Conservation (phyloP, 805 yeast species). For the Schwanniomyces sp. region DNA sequence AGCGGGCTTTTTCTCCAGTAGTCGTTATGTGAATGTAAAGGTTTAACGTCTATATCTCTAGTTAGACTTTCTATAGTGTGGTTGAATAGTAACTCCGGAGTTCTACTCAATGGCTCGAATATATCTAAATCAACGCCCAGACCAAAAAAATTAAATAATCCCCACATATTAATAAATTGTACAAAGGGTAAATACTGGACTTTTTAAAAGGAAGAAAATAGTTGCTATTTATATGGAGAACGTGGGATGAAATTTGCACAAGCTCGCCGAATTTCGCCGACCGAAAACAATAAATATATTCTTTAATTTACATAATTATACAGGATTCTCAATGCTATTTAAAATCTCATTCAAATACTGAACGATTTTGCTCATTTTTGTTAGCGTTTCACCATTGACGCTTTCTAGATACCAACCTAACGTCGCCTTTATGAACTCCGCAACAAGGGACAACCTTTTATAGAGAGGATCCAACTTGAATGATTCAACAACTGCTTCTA, state of each 20-base stretch:
- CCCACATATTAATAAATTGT: conserved; percentile 10
- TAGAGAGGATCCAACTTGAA: conserved; percentile 8
- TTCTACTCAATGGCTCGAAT: conserved; percentile 4
- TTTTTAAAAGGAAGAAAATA: too few species aligned
- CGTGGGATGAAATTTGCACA: not conserved
- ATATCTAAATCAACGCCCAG: not conserved
- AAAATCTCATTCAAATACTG: conserved; percentile 17
- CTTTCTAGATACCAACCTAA: conserved; percentile 8
- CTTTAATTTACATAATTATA: not conserved
- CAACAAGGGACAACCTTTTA: conserved; percentile 8
- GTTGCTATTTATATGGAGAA: too few species aligned
- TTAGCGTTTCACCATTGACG: conserved; percentile 11
- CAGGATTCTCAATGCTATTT: conserved; percentile 6
- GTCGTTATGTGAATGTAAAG: conserved; percentile 69
- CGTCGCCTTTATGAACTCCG: conserved; percentile 12
- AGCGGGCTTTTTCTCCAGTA: conserved; percentile 63
- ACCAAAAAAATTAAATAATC: conserved; percentile 11
- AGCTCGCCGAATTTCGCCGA: conserved; percentile 1
- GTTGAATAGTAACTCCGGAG: conserved; percentile 19
- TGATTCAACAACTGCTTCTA: not conserved
- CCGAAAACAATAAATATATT: not conserved
- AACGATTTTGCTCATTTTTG: conserved; percentile 16
- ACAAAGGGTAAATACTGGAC: too few species aligned
- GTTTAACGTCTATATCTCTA: conserved; percentile 39
- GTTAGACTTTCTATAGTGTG: conserved; percentile 27